Evolutionary conservation across 371 early-diverging fungal species (phyloP).

Genomic region (Dinochytrium kinnereticum): DNA sequence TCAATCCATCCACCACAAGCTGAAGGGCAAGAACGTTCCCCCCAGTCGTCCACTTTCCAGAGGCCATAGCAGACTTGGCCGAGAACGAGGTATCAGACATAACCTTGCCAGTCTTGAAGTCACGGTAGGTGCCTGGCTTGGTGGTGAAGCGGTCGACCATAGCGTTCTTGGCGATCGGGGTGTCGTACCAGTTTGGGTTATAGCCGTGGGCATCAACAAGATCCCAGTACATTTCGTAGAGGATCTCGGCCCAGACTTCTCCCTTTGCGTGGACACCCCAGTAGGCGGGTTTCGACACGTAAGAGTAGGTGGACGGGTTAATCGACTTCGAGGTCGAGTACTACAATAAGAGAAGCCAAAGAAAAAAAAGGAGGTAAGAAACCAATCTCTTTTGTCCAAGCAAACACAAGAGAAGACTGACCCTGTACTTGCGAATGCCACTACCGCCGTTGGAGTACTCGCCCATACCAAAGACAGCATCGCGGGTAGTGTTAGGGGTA

Average conservation of each 20-base stretch:
- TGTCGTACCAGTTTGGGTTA: constrained; percentile 55
- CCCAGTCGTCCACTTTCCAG: constrained; percentile 12
- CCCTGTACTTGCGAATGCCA: constrained; percentile 83
- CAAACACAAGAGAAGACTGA: constrained; percentile 8
- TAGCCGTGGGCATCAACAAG: constrained; percentile 66
- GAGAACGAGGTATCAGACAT: constrained; percentile 1
- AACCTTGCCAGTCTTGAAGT: constrained; percentile 31
- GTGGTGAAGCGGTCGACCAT: neutral
- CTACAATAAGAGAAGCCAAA: constrained; percentile 7
- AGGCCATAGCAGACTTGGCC: neutral
- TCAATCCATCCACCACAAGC: constrained; percentile 90
- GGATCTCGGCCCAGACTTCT: constrained; percentile 93
- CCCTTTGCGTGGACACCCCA: constrained; percentile 97
- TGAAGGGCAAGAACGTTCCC: constrained; percentile 91
- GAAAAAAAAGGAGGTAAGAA: neutral
- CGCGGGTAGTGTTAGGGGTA: constrained; percentile 61
- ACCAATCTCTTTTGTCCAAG: neutral
- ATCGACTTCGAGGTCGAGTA: constrained; percentile 82
- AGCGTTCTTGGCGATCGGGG: too few species aligned
- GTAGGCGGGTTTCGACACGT: constrained; percentile 81
- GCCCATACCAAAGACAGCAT: constrained; percentile 81
- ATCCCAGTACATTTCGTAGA: constrained; percentile 66
- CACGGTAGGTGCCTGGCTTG: constrained; percentile 27
- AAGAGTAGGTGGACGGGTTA: constrained; percentile 89
- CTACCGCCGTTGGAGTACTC: constrained; percentile 78